phyloP scores from a whole-genome alignment of 139 green algal genomes.

The Diplosphaera chodatii region DNA sequence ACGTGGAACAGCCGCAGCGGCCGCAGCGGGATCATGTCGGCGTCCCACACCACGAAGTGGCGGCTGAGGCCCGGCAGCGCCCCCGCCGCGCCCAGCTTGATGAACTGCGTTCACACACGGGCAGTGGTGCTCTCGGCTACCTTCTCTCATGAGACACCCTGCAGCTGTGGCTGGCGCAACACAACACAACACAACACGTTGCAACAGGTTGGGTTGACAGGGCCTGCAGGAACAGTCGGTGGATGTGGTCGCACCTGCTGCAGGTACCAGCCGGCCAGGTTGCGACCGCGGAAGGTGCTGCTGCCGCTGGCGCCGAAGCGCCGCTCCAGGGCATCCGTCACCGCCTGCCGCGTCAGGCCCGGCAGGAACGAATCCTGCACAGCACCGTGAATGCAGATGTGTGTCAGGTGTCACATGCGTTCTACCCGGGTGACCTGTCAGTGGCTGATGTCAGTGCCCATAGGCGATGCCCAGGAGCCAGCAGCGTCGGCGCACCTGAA shows the following conservation, averaged over 20 bases:
- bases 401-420: no score
- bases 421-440: no score
- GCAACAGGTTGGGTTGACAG: no score
- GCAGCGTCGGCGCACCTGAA: no score
- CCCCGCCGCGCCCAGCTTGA: constrained; percentile 35
- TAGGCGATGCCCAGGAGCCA: no score
- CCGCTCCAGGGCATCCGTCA: background rate
- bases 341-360: background rate
- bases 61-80: constrained; percentile 27
- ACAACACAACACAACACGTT: no score
- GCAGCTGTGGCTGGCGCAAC: no score
- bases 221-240: no score
- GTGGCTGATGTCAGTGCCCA: no score
- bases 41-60: constrained; percentile 44
- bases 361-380: background rate
- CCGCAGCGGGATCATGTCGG: constrained; percentile 43
- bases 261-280: constrained; percentile 33
- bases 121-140: no score
- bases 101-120: constrained; percentile 21
- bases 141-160: no score
- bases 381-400: background rate
- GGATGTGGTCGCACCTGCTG: constrained; percentile 34
- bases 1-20: constrained; percentile 15
- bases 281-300: background rate
- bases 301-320: no score